phyloP scores from a whole-genome alignment of 1,284 basidiomycete species.

The Apiotrichum laibachii region DNA sequence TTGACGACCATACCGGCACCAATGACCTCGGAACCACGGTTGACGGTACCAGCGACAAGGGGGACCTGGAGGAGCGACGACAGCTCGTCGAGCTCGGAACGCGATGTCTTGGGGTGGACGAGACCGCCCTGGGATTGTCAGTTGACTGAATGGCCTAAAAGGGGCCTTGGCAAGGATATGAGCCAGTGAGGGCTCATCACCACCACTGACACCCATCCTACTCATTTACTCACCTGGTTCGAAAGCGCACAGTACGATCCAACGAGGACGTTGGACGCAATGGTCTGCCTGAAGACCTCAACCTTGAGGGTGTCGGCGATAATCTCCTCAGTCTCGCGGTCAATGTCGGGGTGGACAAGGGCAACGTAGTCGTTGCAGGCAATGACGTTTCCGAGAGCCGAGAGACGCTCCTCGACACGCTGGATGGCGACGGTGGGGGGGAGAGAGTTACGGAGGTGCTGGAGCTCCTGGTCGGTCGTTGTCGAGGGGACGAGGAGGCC shows the following conservation, averaged over 20 bases:
- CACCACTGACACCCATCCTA: background rate
- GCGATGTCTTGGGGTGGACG: constrained; percentile 94
- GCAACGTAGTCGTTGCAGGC: constrained; percentile 98
- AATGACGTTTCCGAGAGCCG: constrained; percentile 96
- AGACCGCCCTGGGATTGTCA: constrained; percentile 72
- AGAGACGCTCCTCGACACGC: constrained; percentile 92
- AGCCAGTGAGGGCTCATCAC: too few species aligned
- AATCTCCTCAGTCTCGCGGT: constrained; percentile 99
- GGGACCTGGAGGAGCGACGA: constrained; percentile 93
- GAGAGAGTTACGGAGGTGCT: constrained; percentile 94
- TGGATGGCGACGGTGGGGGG: constrained; percentile 90
- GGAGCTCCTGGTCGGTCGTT: constrained; percentile 96
- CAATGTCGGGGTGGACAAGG: constrained; percentile 94
- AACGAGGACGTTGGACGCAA: constrained; percentile 95
- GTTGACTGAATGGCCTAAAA: background rate
- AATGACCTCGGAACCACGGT: constrained; percentile 95
- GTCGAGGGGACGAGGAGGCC: constrained; percentile 93
- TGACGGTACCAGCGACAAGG: constrained; percentile 94
- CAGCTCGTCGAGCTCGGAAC: constrained; percentile 96
- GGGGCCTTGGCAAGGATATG: background rate
- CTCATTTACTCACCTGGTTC: constrained; percentile 57
- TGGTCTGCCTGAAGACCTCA: constrained; percentile 96
- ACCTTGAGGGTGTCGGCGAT: constrained; percentile 99
- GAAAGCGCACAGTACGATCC: constrained; percentile 92
- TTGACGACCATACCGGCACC: constrained; percentile 98